Conservation (phyloP, 352 stramenopile species). For the Pythium periplocum region DNA sequence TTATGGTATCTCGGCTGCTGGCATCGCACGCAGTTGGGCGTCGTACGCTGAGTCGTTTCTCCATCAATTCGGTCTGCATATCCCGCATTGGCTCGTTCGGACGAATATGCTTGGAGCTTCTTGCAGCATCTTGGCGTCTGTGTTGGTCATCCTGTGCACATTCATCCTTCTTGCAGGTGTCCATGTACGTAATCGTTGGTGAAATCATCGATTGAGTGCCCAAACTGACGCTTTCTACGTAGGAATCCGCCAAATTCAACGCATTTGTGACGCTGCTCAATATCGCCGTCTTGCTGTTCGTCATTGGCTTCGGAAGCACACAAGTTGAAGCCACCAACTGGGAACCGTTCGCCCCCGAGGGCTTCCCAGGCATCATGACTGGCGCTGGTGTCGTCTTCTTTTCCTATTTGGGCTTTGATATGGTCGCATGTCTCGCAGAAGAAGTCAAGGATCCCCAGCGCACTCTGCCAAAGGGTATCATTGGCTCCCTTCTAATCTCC, state of each 20-base stretch:
- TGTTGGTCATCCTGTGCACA: conserved; percentile 81
- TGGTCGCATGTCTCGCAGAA: conserved; percentile 89
- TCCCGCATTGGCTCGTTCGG: conserved; percentile 62
- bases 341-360: conserved; percentile 80
- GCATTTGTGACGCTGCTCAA: conserved; percentile 87
- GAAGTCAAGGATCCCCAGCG: conserved; percentile 88
- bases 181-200: conserved; percentile 30
- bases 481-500: conserved; percentile 88
- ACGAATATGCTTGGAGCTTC: conserved; percentile 45
- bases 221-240: not conserved
- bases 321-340: conserved; percentile 77
- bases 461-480: conserved; percentile 90
- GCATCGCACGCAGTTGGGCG: conserved; percentile 88
- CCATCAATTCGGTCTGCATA: conserved; percentile 57
- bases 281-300: conserved; percentile 86
- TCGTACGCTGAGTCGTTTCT: conserved; percentile 83
- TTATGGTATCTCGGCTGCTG: conserved; percentile 89
- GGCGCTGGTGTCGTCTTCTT: conserved; percentile 90
- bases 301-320: conserved; percentile 79
- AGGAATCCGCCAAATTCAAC: conserved; percentile 93
- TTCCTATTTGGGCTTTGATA: conserved; percentile 91
- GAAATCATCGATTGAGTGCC: too few relatives aligned
- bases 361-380: conserved; percentile 85
- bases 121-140: conserved; percentile 71
- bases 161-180: conserved; percentile 81